Evolutionary conservation across 306 rosid species (phyloP), one percentile per base, ranked within the genome.

Genomic region (Datisca glomerata): DNA sequence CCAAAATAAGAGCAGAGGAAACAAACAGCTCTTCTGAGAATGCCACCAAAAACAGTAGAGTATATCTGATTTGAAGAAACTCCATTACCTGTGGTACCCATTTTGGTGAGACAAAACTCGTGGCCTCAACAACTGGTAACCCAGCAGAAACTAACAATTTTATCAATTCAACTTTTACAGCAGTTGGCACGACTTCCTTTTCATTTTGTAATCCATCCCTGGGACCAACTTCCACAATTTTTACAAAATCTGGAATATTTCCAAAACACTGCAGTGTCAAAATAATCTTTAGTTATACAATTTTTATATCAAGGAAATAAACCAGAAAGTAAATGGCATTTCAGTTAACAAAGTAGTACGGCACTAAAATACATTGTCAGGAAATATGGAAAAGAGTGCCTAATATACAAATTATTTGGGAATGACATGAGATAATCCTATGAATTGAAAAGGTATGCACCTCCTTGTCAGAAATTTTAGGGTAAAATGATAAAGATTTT

Each of bases 201-300:
- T 87, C 94, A 50, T 87, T 87, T 65, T 87, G 97, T 27, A 83
- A 72, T 52, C 96, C 94, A 69, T 87, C 96, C 57, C 96, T 75
- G 18, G 82, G 72, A 64, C 94, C 94, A 53, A 82, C 96, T 70
- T 87, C 96, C 49, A 83, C 94, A 34, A 87, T 83, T 74, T 77
- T 87, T 21, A 87, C 85, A 56, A 61, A 67, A 28, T 66, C 71
- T 6, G 97, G 94, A 56, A 79, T 60, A 69, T 49, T 45, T 41
- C 46, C 29, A 48, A 76, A 61, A 51, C 59, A 38, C 89, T 66
- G 74, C 63, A 43, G 33, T 27, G 43, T 41, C 24, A 31, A 15
- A 27, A 21, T 31, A 18, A 20, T 13, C 14, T 32, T 44, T 18
- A 45, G 45, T 39, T 15, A 56, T 21, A 50, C 36, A 64, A 65